Percentiles rank a stretch among this genome's conserved stretches.
phyloP scores from a whole-genome alignment of 441 rosid species.

The Theobroma grandiflorum region DNA sequence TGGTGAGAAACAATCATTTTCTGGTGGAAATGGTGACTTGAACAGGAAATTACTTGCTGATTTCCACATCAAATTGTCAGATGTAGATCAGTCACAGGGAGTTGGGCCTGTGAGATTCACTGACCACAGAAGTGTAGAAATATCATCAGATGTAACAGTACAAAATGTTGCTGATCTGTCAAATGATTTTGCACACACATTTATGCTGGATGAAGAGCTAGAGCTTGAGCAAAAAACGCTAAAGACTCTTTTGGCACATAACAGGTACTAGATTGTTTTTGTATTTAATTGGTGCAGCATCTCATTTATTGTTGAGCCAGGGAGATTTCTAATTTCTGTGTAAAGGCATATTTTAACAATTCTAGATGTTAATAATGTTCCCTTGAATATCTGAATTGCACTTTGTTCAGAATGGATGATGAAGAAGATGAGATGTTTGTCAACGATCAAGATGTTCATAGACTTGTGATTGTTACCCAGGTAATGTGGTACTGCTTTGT shows the following conservation, averaged over 20 bases:
- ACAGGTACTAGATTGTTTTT: constrained; percentile 57
- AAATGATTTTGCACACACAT: constrained; percentile 76
- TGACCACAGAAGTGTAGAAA: constrained; percentile 35
- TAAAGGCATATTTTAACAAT: background rate
- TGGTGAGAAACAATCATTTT: constrained; percentile 32
- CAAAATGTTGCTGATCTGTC: constrained; percentile 59
- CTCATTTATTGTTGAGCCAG: constrained; percentile 1
- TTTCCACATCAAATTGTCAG: constrained; percentile 34
- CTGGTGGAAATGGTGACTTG: constrained; percentile 28
- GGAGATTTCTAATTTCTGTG: background rate
- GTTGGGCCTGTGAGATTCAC: constrained; percentile 43
- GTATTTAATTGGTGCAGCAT: constrained; percentile 16
- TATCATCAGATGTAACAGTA: constrained; percentile 32
- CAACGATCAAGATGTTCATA: constrained; percentile 86
- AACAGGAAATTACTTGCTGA: constrained; percentile 31
- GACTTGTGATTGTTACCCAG: constrained; percentile 97
- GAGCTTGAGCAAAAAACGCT: constrained; percentile 81
- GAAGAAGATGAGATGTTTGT: constrained; percentile 81
- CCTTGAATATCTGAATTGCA: constrained; percentile 18
- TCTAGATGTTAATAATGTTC: constrained; percentile 17
- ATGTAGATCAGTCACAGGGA: constrained; percentile 38
- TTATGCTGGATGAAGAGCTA: constrained; percentile 95
- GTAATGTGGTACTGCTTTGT: constrained; percentile 41
- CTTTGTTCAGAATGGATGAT: constrained; percentile 64
- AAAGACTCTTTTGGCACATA: constrained; percentile 46